Conservation (phyloP, 2,329 filamentous ascomycete genomes). For the Fusarium buharicum region DNA sequence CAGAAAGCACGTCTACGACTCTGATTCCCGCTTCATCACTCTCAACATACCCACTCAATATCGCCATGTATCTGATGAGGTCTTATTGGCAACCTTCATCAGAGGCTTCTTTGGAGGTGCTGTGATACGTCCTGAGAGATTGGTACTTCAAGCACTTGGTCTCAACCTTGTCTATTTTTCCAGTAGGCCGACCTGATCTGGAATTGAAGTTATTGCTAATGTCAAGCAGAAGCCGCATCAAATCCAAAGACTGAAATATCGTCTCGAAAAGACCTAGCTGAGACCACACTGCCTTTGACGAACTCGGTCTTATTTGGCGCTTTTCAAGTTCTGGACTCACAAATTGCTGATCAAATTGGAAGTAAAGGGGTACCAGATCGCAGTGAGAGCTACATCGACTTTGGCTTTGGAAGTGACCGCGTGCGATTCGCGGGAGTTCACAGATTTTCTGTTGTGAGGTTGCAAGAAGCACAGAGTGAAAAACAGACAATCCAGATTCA, state of each 20-base stretch:
- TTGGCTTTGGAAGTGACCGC: constrained; percentile 45
- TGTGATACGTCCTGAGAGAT: constrained; percentile 45
- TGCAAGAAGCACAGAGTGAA: not conserved
- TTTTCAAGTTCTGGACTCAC: constrained; percentile 43
- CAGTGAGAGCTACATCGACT: constrained; percentile 45
- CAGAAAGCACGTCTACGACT: constrained; percentile 17
- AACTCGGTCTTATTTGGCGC: constrained; percentile 42
- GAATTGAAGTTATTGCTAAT: not conserved
- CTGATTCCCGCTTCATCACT: constrained; percentile 42
- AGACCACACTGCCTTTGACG: constrained; percentile 26
- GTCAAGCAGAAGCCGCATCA: constrained; percentile 13
- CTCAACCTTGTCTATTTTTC: constrained; percentile 31
- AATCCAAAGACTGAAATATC: constrained; percentile 25
- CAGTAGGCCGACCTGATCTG: constrained; percentile 3
- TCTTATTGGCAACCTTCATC: constrained; percentile 44
- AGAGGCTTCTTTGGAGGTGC: constrained; percentile 47
- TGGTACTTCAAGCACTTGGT: constrained; percentile 20
- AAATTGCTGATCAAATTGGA: not conserved
- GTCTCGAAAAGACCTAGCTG: constrained; percentile 32
- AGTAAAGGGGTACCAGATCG: not conserved
- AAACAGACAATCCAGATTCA: constrained; percentile 31
- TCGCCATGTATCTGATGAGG: constrained; percentile 39
- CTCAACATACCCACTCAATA: constrained; percentile 36
- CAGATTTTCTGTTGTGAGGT: constrained; percentile 44
- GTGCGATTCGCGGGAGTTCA: constrained; percentile 45